Conservation (phyloP, 148 eudicot genomes). For the Drosera capensis region DNA sequence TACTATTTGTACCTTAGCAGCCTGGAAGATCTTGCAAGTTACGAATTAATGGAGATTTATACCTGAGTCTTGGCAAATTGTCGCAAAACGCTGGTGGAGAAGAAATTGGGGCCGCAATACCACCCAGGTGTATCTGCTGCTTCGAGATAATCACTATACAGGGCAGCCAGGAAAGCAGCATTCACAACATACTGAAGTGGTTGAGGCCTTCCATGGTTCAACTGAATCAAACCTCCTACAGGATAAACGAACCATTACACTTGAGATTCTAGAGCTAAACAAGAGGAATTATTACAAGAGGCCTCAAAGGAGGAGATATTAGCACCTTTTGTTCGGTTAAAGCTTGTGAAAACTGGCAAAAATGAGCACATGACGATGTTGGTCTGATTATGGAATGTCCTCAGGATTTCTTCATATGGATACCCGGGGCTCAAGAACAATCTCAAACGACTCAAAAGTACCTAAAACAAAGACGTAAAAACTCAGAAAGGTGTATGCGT, state of each 20-base stretch:
- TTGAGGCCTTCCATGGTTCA: slow-evolving; percentile 86
- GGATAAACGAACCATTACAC: slow-evolving; percentile 2
- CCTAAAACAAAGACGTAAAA: slow-evolving; percentile 20
- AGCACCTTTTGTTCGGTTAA: slow-evolving; percentile 76
- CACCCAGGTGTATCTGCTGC: slow-evolving; percentile 89
- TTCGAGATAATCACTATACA: slow-evolving; percentile 73
- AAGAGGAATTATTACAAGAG: background rate
- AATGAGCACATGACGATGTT: slow-evolving; percentile 74
- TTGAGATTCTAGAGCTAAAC: background rate
- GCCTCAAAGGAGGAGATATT: background rate
- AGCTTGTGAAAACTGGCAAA: slow-evolving; percentile 59
- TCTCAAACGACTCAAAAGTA: slow-evolving; percentile 76
- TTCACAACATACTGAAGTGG: slow-evolving; percentile 89
- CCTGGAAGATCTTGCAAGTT: background rate
- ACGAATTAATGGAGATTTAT: too few relatives aligned
- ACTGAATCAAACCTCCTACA: slow-evolving; percentile 74
- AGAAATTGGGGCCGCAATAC: slow-evolving; percentile 83
- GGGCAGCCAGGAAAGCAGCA: slow-evolving; percentile 83
- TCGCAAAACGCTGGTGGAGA: slow-evolving; percentile 44
- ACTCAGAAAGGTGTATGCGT: background rate
- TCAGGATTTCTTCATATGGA: slow-evolving; percentile 76
- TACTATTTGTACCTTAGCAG: background rate
- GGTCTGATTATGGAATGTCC: slow-evolving; percentile 76
- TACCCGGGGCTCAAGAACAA: slow-evolving; percentile 83
- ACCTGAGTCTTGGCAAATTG: slow-evolving; percentile 83